phyloP scores from a whole-genome alignment of 169 alveolate species.

The Cryptosporidium ryanae region DNA sequence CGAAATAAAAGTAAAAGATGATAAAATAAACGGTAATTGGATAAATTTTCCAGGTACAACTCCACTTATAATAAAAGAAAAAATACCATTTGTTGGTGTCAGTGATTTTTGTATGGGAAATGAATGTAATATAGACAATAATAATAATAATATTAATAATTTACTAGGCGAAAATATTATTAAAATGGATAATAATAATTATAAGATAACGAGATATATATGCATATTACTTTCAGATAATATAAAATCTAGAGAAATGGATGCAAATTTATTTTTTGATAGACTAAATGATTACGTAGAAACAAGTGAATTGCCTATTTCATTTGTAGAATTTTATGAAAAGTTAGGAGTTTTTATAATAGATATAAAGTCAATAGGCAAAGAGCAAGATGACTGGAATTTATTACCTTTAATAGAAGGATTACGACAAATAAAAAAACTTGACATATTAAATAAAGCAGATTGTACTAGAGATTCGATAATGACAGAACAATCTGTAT shows the following conservation, averaged over 20 bases:
- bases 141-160: neutral
- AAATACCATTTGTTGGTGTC: conserved; percentile 27
- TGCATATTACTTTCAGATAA: conserved; percentile 56
- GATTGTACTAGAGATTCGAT: conserved; percentile 67
- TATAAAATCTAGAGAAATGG: conserved; percentile 26
- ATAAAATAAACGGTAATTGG: neutral
- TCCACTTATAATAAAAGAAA: neutral
- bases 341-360: conserved; percentile 48
- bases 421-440: conserved; percentile 13
- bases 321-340: conserved; percentile 68
- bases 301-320: conserved; percentile 36
- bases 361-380: conserved; percentile 18
- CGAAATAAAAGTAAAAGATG: neutral
- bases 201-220: conserved; percentile 34
- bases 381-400: conserved; percentile 13
- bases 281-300: conserved; percentile 34
- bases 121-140: conserved; percentile 3
- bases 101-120: conserved; percentile 48
- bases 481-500: conserved; percentile 53
- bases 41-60: neutral
- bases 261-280: conserved; percentile 39
- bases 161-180: neutral
- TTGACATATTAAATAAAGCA: conserved; percentile 53
- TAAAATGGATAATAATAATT: neutral
- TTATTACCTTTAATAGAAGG: conserved; percentile 28